Evolutionary conservation across 164 flowering plant species (phyloP), one percentile per base, ranked within the genome.

Genomic region (Aristolochia fimbriata): DNA sequence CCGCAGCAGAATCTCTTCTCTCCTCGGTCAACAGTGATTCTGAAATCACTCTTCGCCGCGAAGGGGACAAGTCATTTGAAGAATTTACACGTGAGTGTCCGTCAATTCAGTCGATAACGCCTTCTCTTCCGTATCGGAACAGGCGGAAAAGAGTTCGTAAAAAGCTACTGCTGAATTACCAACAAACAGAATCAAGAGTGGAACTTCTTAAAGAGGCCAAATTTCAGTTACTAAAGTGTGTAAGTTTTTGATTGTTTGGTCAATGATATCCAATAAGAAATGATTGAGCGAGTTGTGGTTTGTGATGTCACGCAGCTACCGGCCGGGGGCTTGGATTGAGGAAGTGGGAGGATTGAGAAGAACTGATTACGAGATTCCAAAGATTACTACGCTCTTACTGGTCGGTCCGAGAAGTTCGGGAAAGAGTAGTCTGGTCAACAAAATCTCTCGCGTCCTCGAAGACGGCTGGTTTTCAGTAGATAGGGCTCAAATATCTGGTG

Each of bases 401-500:
- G 52, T 91, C 68, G 96, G 97, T 61, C 91, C 84, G 19, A 77
- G 71, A 68, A 84, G 90, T 53, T 86, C 91, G 30, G 97, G 97
- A 43, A 91, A 91, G 68, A 91, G 97, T 70, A 83, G 83, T 64
- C 91, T 91, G 61, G 67, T 91, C 30, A 88, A 91, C 65, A 76
- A 67, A 68, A 84, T 91, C 33, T 83, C 86, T 3, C 78, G 73
- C 67, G 76, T 76, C 61, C 73, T 91, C 57, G 91, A 86, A 60
- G 77, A 72, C 57, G 81, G 78, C 71, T 68, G 66, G 33, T 76
- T 83, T 71, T 67, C 77, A 13, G 25, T 88, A 22, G 81, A 69
- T 47, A 83, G 89, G 69, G 96, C 96, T 15, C 93, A 86, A 79
- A 84, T 86, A 43, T 75, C 93, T 64, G 76, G 97, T 91, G 73